phyloP scores from a whole-genome alignment of 148 eudicot species.

The Rhododendron ovatum region DNA sequence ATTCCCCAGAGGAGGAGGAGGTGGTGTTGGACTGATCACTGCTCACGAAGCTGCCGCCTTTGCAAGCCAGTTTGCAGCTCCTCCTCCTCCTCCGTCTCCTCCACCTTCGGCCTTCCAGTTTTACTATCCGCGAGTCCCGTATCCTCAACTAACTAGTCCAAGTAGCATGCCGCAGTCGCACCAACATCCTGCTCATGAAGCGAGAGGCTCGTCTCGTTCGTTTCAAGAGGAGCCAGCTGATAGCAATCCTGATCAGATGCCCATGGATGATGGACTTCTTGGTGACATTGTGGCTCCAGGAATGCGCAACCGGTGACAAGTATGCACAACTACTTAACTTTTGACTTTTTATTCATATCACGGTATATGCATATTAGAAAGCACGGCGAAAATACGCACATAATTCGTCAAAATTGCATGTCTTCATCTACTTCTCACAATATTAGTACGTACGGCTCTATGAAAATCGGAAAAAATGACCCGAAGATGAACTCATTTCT shows the following conservation, averaged over 20 bases:
- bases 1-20: constrained; percentile 56
- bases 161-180: constrained; percentile 18
- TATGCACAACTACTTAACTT: neutral
- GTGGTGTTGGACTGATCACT: constrained; percentile 25
- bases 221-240: constrained; percentile 1
- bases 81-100: constrained; percentile 10
- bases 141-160: constrained; percentile 30
- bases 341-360: neutral
- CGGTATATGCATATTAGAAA: neutral
- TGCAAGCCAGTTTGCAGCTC: constrained; percentile 29
- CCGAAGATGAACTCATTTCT: neutral
- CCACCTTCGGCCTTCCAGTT: constrained; percentile 18
- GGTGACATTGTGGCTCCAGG: constrained; percentile 82
- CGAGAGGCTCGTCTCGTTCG: constrained; percentile 13
- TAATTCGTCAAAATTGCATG: neutral
- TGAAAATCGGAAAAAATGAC: no score
- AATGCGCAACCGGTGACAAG: constrained; percentile 46
- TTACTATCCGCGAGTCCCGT: constrained; percentile 27
- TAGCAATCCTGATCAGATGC: constrained; percentile 6
- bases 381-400: neutral
- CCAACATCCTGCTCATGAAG: constrained; percentile 10
- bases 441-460: no score
- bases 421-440: neutral
- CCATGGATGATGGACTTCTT: constrained; percentile 59
- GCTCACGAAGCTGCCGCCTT: constrained; percentile 40